Base-by-base conservation (phyloP, 352 stramenopile species). In the Phytophthora pistaciae region DNA sequence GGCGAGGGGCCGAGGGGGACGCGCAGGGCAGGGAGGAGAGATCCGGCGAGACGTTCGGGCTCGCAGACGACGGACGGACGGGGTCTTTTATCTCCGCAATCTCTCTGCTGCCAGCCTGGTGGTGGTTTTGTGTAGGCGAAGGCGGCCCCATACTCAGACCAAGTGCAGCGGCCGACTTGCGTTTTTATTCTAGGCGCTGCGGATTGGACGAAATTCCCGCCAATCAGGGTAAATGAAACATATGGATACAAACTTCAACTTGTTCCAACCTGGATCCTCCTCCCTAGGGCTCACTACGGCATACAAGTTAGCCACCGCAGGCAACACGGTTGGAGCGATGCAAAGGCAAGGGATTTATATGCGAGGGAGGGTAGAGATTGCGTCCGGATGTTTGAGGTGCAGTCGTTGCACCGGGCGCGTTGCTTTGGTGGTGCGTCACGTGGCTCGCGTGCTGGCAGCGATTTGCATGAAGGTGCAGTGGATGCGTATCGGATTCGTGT, bases 201-300 rank as follows among this genome's bases (percentile, higher is more conserved):
- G 7, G 52, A 76, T 76, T 76, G 64, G 69, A 54, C 16, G 20
- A 70, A 74, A 77, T 54, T 53, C 14, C 36, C 25, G 27, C 67
- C 66, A 68, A 73, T 61, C 66, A 48, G 42, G n/a, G 33, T 18
- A 53, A 49, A 3, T 14, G 1, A 21, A 42, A 25, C 63, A 70
- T 48, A 58, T 70, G 46, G 21, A 20, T 40, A 14, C 40, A 60
- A 71, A 66, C 64, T 71, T 71, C 56, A 71, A 71, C 56, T 64
- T 29, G 25, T 29, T 70, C 14, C 16, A 18, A 13, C 6, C 13
- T 54, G 18, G 13, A 23, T 27, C 25, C 25, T 27, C 25, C 25
- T 27, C n/a, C n/a, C n/a, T n/a, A 3, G 25, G 1, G 25, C 25
- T 27, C 25, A 27, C 25, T 27, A 29, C 25, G 25, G 25, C 25